Evolutionary conservation across 2,329 filamentous ascomycete genomes (phyloP), one percentile per base, ranked within the genome.

Genomic region (Penicillium corylophilum): DNA sequence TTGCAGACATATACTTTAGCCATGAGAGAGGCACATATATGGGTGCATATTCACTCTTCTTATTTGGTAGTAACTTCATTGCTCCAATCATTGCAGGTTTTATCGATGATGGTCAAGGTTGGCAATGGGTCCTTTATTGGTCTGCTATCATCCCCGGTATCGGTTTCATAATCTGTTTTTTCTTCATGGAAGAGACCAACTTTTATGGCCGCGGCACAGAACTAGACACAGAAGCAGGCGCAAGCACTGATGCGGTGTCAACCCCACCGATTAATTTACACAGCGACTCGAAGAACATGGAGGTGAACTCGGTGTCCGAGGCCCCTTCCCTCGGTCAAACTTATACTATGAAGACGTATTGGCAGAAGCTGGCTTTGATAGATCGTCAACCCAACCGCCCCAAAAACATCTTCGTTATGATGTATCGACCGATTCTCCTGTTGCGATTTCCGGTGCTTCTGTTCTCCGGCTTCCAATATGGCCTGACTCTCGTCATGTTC

Each of bases 101-200:
- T 59, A 77, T 82, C 53, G 70, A 71, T 33, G 73, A 80, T 38
- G 71, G 71, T 1, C 70, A 73, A 53, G 77, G 77, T 2, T 82
- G 78, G 78, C 54, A 73, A 48, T 82, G 78, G 77, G 72, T 75
- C 15, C 69, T 79, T 67, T 76, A 79, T 58, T 82, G 79, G 72
- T 77, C 77, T 29, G 78, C 81, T 4, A 83, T 85, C 24, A 75
- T 84, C 56, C 65, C 28, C 28, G 28, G 9, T 31, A 31, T 31
- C 28, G 28, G 28, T 13, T 31, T 31, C 28, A 4, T 82, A 55
- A 66, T 80, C 1, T 83, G 82, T 68, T 79, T 85, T 59, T 77
- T 28, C 5, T 42, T 57, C 4, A 31, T 31, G 12, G 54, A 55
- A 47, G 57, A 56, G 28, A 55, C 56, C 28, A 31, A 31, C 28